Percentiles rank a stretch among this genome's conserved stretches.
Conservation (phyloP, 2,329 filamentous ascomycete genomes). For the Juglanconis oblonga region DNA sequence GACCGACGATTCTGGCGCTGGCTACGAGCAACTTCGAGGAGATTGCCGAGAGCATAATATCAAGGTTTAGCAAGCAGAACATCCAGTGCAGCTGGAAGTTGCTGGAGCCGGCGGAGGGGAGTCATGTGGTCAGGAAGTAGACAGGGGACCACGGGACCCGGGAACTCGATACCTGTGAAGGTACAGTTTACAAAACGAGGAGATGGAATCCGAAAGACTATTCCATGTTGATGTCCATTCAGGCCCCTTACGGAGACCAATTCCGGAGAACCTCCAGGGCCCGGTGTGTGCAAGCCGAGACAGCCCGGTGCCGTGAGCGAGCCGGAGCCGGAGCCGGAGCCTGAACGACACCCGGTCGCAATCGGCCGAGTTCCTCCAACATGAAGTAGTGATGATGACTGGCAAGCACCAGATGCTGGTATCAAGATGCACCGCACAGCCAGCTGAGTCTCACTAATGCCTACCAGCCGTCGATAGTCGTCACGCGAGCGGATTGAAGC, state of each 20-base stretch:
- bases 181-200: not conserved
- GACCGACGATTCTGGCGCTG: conserved; percentile 89
- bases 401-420: too few species aligned
- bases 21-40: conserved; percentile 86
- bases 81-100: conserved; percentile 85
- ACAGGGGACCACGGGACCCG: too few species aligned
- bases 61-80: conserved; percentile 66
- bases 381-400: too few species aligned
- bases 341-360: not conserved
- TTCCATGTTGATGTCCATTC: not conserved
- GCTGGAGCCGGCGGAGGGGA: conserved; percentile 81
- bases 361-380: not conserved
- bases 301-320: not conserved
- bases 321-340: not conserved
- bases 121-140: conserved; percentile 39
- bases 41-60: conserved; percentile 78
- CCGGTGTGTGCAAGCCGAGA: not conserved
- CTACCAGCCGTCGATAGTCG: not conserved
- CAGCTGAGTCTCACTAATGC: not conserved
- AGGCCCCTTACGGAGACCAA: not conserved
- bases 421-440: not conserved
- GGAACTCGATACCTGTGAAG: not conserved
- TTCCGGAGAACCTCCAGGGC: not conserved
- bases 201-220: not conserved
- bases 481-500: not conserved